These are phyloP conservation scores for Teratosphaeria pseudoeucalypti DNA, from an alignment of 2,329 filamentous ascomycete species.

Conservation along the genomic window DNA sequence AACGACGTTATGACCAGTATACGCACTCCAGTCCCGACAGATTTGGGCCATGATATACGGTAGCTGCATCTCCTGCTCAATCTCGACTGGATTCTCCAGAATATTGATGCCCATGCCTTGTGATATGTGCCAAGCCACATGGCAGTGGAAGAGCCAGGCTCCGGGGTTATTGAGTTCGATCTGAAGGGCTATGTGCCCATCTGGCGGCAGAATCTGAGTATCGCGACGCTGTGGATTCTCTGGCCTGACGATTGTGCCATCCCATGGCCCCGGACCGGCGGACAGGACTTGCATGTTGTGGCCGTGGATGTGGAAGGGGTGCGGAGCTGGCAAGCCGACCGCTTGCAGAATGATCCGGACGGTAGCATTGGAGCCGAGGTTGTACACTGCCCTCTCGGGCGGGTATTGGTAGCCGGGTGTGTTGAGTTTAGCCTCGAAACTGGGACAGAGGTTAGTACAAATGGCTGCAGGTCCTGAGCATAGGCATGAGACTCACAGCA, in stretches of 20 bases:
- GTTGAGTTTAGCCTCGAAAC: constrained; percentile 13
- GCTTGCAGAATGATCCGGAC: constrained; percentile 47
- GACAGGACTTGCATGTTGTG: constrained; percentile 21
- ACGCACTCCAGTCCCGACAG: constrained; percentile 43
- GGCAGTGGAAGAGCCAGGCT: constrained; percentile 31
- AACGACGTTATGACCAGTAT: constrained; percentile 38
- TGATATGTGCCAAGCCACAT: constrained; percentile 13
- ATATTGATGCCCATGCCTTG: constrained; percentile 14
- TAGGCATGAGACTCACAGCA: constrained; percentile 3
- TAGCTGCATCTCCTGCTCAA: constrained; percentile 8
- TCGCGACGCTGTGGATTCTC: constrained; percentile 22
- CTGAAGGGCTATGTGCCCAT: constrained; percentile 29
- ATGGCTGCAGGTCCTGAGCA: neutral
- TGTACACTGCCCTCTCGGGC: constrained; percentile 32
- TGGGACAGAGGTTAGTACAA: neutral
- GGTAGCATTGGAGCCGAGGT: constrained; percentile 39
- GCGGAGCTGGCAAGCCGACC: constrained; percentile 15
- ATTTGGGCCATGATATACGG: constrained; percentile 39
- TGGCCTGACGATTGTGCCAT: constrained; percentile 19
- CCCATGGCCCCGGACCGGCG: constrained; percentile 15
- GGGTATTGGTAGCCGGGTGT: constrained; percentile 9
- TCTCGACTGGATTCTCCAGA: constrained; percentile 5
- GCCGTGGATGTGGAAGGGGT: constrained; percentile 23
- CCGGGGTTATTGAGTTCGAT: constrained; percentile 41
- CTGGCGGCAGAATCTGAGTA: constrained; percentile 14